Evolutionary conservation across 371 early-diverging fungal species (phyloP).

Genomic region (Mortierella sp.): DNA sequence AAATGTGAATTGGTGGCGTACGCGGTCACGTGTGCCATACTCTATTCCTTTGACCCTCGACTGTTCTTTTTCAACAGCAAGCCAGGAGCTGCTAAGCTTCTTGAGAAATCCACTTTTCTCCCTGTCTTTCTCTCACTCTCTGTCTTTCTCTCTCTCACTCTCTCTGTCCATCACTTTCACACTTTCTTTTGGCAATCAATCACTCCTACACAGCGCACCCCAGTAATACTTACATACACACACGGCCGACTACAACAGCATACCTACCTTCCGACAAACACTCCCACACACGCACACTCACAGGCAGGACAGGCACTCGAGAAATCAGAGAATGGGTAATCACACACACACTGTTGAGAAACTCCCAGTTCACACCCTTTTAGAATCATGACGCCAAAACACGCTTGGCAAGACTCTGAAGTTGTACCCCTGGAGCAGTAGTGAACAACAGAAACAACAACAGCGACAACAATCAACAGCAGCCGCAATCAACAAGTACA

Average conservation of each 20-base stretch:
- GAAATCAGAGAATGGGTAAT: conserved; percentile 8
- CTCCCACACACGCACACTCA: too few species aligned
- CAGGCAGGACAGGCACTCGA: not conserved
- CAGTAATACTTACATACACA: not conserved
- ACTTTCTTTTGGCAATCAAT: not conserved
- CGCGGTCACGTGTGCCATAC: too few species aligned
- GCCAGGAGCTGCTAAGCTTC: not conserved
- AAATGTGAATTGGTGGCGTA: too few species aligned
- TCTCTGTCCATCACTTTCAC: not conserved
- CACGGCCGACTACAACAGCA: not conserved
- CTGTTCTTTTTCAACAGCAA: not conserved
- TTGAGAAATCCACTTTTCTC: not conserved
- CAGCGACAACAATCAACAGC: not conserved
- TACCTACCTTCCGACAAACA: not conserved
- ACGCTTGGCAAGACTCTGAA: too few species aligned
- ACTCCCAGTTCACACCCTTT: not conserved
- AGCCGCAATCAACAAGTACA: too few species aligned
- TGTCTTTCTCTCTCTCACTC: not conserved
- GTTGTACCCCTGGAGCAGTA: not conserved
- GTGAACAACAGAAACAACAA: not conserved
- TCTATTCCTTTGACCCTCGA: not conserved
- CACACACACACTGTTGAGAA: not conserved
- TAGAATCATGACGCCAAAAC: not conserved
- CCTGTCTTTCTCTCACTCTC: not conserved
- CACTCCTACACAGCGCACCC: not conserved